phyloP scores from a whole-genome alignment of 371 early-diverging fungal species.

The Dichotomocladium elegans region DNA sequence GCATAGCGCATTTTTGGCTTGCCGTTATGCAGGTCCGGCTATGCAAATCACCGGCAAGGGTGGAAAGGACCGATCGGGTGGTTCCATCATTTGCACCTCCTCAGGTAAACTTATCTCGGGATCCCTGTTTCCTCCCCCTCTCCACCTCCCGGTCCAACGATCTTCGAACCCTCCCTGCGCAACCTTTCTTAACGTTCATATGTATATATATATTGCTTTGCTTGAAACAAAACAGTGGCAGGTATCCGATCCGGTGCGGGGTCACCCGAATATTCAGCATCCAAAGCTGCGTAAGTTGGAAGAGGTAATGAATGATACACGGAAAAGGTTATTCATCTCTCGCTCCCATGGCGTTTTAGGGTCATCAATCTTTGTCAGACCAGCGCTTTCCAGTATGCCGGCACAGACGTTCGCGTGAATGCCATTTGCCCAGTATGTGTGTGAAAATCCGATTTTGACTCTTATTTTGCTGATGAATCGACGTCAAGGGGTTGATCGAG shows the following conservation, averaged over 20 bases:
- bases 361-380: slow-evolving; percentile 52
- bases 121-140: too few species aligned
- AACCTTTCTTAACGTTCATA: too few species aligned
- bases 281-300: slow-evolving; percentile 41
- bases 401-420: slow-evolving; percentile 54
- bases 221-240: slow-evolving; percentile 26
- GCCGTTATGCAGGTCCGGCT: slow-evolving; percentile 30
- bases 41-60: slow-evolving; percentile 39
- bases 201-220: too few species aligned
- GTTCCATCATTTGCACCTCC: slow-evolving; percentile 44
- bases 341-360: too few species aligned
- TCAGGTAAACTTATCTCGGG: too few species aligned
- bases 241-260: slow-evolving; percentile 47
- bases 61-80: slow-evolving; percentile 34
- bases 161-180: too few species aligned
- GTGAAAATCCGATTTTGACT: neutral
- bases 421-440: slow-evolving; percentile 52
- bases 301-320: too few species aligned
- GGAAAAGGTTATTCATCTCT: too few species aligned
- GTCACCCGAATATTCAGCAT: slow-evolving; percentile 39
- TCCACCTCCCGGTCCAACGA: too few species aligned
- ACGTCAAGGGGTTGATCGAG: slow-evolving; percentile 48
- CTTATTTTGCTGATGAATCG: neutral
- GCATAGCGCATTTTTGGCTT: slow-evolving; percentile 30
- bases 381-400: slow-evolving; percentile 39